Base-by-base conservation (phyloP, 1,139 yeast species). In the Arxiozyma heterogenica region DNA sequence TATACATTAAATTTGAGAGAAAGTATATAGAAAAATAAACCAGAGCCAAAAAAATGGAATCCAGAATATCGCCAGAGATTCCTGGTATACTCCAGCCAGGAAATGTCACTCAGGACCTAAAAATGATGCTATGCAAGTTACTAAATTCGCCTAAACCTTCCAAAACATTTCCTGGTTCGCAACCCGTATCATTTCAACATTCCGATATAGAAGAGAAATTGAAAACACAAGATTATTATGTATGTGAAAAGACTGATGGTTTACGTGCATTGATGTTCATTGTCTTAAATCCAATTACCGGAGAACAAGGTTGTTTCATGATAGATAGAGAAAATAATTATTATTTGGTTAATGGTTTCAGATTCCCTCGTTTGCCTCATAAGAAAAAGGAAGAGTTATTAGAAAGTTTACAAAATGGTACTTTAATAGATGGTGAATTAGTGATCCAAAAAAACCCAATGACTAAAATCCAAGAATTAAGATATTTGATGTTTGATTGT, bases 191-290 rank as follows among this genome's bases (percentile, higher is more conserved):
- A 42, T 91, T 94, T 68, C 84, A 88, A 50, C 75, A 89, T 56
- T 75, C 76, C 45, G 97, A 91, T 71, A 75, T 93, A 44, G 73
- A 75, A 7, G 81, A 81, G 53, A 81, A 82, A 42, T 72, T 93
- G 51, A 68, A 79, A 67, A 73, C 73, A 3, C 79, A 79, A 54
- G 90, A 85, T 63, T 93, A 90, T 67, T 85, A 82, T 63, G 98
- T 93, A 0, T 93, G 98, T 72, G 99, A 94, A 66, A 94, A 94
- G 68, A 83, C 95, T 0, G 98, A 94, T 70, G 99, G 99, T 0
- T 74, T 93, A 53, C 75, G 99, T 54, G 88, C 95, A 57, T 73
- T 93, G 50, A 71, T 86, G 67, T 75, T 85, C 56, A 78, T 85
- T 4, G 70, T 85, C 47, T 74, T 88, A 64, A 91, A 86, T 64